Conservation (phyloP, 1,284 basidiomycete species). For the Marasmius sp. region DNA sequence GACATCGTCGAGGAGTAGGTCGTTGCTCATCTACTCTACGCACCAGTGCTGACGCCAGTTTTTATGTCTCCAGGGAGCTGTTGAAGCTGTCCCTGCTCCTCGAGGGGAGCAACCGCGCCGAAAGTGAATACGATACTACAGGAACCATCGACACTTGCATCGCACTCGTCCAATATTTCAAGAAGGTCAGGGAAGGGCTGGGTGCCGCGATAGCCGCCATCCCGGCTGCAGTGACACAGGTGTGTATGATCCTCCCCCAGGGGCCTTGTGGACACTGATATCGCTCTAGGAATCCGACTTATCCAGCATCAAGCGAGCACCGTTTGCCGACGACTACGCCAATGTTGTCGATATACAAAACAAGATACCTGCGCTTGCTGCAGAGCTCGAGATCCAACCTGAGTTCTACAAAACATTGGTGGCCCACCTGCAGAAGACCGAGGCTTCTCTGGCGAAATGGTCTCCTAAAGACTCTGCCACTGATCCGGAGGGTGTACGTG, state of each 20-base stretch:
- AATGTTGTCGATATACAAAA: too few species aligned
- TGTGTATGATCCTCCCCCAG: background rate
- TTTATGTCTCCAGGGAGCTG: background rate
- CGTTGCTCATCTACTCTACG: background rate
- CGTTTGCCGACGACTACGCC: too few species aligned
- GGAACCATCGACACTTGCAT: background rate
- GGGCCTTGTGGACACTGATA: background rate
- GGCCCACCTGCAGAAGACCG: too few species aligned
- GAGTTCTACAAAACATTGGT: too few species aligned
- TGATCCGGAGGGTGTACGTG: background rate
- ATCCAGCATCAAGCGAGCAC: too few species aligned
- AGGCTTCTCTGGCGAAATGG: too few species aligned
- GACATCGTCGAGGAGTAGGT: background rate
- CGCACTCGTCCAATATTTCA: background rate
- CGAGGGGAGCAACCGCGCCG: background rate
- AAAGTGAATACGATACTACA: background rate
- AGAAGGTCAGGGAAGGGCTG: background rate
- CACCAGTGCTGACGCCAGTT: background rate
- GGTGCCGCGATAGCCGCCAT: background rate
- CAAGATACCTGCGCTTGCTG: too few species aligned
- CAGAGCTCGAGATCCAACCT: too few species aligned
- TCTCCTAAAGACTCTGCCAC: too few species aligned
- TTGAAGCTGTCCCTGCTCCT: background rate
- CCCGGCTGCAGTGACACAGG: background rate
- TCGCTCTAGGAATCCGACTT: too few species aligned